Evolutionary conservation across 352 stramenopile genomes (phyloP).

Genomic region (Lagenidium giganteum): DNA sequence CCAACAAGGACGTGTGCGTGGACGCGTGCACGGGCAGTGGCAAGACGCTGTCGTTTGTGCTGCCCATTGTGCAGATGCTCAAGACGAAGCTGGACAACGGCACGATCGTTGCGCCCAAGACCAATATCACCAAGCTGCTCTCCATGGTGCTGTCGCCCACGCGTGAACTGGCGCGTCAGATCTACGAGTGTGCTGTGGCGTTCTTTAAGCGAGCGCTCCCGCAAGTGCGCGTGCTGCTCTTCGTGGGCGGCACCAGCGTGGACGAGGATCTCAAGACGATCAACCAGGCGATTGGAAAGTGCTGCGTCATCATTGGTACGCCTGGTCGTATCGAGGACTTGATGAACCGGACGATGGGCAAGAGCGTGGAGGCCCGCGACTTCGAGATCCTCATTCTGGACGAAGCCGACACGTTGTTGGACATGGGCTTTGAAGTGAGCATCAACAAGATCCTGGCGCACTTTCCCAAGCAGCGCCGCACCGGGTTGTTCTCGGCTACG

Average conservation of each 20-base stretch:
- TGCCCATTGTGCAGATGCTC: constrained; percentile 93
- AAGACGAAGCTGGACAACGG: constrained; percentile 53
- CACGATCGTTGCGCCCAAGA: constrained; percentile 46
- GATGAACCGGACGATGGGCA: constrained; percentile 74
- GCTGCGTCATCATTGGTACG: constrained; percentile 76
- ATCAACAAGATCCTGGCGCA: constrained; percentile 94
- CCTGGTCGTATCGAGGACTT: constrained; percentile 86
- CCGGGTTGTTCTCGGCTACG: constrained; percentile 89
- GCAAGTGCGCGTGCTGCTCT: constrained; percentile 77
- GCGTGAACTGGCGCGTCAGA: constrained; percentile 84
- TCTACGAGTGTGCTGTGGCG: constrained; percentile 61
- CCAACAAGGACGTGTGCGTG: constrained; percentile 93
- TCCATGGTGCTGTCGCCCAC: constrained; percentile 87
- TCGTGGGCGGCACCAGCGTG: constrained; percentile 88
- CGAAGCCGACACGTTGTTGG: constrained; percentile 98
- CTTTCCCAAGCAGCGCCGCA: constrained; percentile 97
- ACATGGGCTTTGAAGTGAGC: constrained; percentile 96
- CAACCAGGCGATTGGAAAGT: constrained; percentile 47
- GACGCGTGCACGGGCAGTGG: constrained; percentile 93
- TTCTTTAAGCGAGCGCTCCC: constrained; percentile 62
- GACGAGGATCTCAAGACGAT: constrained; percentile 78
- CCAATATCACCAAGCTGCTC: constrained; percentile 63
- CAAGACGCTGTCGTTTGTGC: constrained; percentile 94
- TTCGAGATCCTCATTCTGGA: constrained; percentile 98
- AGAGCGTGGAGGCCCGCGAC: constrained; percentile 84